These are phyloP conservation scores for Nakazawaea anatomiae DNA, from an alignment of 805 yeast species.

Conservation along the genomic window DNA sequence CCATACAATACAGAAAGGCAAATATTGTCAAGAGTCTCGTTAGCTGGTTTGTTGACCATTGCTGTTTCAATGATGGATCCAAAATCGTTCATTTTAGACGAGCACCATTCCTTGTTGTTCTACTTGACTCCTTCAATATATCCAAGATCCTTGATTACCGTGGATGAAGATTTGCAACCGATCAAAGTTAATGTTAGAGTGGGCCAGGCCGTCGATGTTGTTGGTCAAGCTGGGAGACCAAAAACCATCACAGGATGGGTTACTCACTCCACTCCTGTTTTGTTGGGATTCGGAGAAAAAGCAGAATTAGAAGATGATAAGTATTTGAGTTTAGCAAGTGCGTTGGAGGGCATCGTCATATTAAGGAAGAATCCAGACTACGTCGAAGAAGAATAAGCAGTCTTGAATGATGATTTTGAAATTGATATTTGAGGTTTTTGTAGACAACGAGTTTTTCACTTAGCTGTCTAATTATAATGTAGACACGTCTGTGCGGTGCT, in stretches of 20 bases:
- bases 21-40: slow-evolving; percentile 78
- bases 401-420: background rate
- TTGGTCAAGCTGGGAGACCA: slow-evolving; percentile 99
- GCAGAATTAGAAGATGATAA: slow-evolving; percentile 97
- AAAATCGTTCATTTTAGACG: slow-evolving; percentile 67
- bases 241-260: slow-evolving; percentile 99
- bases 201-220: slow-evolving; percentile 98
- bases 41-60: slow-evolving; percentile 85
- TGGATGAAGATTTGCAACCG: slow-evolving; percentile 87
- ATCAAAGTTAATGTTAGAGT: slow-evolving; percentile 94
- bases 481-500: no score
- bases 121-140: slow-evolving; percentile 83
- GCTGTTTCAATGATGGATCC: slow-evolving; percentile 84
- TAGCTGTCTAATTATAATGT: background rate
- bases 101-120: slow-evolving; percentile 66
- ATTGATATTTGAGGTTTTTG: background rate
- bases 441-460: background rate
- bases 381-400: slow-evolving; percentile 46
- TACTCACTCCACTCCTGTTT: slow-evolving; percentile 95
- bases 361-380: slow-evolving; percentile 86
- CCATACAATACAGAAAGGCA: slow-evolving; percentile 89
- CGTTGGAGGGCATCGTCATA: slow-evolving; percentile 91
- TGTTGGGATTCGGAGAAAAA: slow-evolving; percentile 88
- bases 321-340: slow-evolving; percentile 72
- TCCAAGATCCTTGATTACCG: slow-evolving; percentile 90